Percentiles rank a stretch among this genome's conserved stretches.
These are phyloP conservation scores for Avena eriantha DNA, from an alignment of 176 grass and related monocot genomes.

Conservation along the genomic window DNA sequence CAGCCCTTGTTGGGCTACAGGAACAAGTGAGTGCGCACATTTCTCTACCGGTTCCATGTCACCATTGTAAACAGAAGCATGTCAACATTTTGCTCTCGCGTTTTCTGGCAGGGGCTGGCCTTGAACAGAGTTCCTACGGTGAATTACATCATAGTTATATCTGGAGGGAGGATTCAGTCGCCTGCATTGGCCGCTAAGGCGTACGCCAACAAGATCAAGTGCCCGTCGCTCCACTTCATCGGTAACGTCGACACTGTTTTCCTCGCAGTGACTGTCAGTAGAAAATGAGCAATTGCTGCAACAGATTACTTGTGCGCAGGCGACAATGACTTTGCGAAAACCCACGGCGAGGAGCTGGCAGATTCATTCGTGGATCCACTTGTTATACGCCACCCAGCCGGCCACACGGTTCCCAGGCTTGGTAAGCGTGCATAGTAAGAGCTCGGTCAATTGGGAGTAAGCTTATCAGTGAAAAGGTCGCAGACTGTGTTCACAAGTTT, in stretches of 20 bases:
- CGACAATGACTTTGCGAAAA: conserved; percentile 64
- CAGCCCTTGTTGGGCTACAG: conserved; percentile 74
- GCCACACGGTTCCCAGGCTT: conserved; percentile 80
- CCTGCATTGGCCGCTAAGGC: conserved; percentile 59
- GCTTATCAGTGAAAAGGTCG: background rate
- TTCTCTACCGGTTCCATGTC: background rate
- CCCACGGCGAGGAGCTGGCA: conserved; percentile 56
- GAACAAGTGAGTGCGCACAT: conserved; percentile 40
- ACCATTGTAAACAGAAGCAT: background rate
- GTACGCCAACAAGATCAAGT: conserved; percentile 60
- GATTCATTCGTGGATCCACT: conserved; percentile 63
- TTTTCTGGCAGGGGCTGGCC: conserved; percentile 61
- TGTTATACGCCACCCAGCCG: conserved; percentile 68
- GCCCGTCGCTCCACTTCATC: conserved; percentile 77
- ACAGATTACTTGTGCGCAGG: conserved; percentile 39
- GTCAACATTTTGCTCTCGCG: background rate
- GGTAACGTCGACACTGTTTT: conserved; percentile 28
- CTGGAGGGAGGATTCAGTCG: conserved; percentile 64
- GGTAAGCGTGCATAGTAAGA: conserved; percentile 48
- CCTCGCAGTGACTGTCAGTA: background rate
- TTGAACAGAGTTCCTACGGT: conserved; percentile 70
- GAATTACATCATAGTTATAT: conserved; percentile 69
- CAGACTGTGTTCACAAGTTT: background rate
- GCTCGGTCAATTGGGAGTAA: background rate
- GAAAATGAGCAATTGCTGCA: background rate